phyloP scores from a whole-genome alignment of 73 alveolate genomes.

The Breviolum minutum region DNA sequence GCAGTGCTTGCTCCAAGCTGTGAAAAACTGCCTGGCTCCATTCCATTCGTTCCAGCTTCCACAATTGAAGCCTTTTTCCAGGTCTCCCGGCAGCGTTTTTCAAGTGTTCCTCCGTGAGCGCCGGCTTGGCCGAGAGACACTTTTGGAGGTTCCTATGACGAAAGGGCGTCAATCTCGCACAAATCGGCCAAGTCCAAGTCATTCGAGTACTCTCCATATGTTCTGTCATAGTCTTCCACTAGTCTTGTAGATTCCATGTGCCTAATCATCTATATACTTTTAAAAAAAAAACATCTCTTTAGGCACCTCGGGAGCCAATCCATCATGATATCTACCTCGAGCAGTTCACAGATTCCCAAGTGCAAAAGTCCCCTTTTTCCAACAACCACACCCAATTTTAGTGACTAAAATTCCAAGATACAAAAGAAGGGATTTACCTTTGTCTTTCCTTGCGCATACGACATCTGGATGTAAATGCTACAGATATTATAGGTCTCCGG shows the following conservation, averaged over 20 bases:
- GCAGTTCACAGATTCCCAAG: too few species aligned
- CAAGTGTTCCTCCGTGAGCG: slow-evolving; percentile 94
- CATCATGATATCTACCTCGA: slow-evolving; percentile 94
- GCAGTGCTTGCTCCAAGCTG: background rate
- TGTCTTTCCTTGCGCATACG: too few species aligned
- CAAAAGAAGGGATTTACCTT: too few species aligned
- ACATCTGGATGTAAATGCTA: background rate
- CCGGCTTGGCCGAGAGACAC: slow-evolving; percentile 94
- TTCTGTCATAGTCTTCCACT: too few species aligned
- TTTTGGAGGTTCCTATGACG: slow-evolving; percentile 72
- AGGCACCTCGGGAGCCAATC: slow-evolving; percentile 77
- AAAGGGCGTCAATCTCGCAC: background rate
- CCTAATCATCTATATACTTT: background rate
- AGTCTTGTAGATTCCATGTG: background rate
- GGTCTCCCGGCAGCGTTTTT: slow-evolving; percentile 54
- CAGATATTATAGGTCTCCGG: background rate
- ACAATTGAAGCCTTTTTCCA: background rate
- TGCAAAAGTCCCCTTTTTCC: too few species aligned
- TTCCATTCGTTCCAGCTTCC: background rate
- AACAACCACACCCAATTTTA: too few species aligned
- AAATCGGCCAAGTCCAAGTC: too few species aligned
- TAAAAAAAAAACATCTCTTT: background rate
- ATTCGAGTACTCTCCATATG: too few species aligned
- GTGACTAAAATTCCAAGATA: too few species aligned
- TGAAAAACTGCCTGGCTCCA: background rate